These are phyloP conservation scores for Chalara sp. DNA, from an alignment of 2,329 filamentous ascomycete genomes.

Conservation along the genomic window DNA sequence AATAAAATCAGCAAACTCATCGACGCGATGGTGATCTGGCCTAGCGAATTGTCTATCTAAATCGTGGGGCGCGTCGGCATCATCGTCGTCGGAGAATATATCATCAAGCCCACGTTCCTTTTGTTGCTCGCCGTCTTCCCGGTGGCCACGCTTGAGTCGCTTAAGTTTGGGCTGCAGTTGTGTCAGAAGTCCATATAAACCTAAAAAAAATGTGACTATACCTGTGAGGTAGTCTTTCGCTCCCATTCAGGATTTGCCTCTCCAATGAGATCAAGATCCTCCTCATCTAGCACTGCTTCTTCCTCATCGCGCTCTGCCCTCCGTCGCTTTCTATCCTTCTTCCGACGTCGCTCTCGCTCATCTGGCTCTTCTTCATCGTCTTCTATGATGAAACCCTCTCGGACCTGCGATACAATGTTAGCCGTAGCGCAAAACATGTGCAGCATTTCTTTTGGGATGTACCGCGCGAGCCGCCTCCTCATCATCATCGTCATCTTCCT, in stretches of 20 bases:
- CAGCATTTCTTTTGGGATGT: slow-evolving; percentile 21
- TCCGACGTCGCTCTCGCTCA: slow-evolving; percentile 42
- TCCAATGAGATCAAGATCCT: slow-evolving; percentile 92
- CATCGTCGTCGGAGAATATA: slow-evolving; percentile 94
- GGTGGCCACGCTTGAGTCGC: slow-evolving; percentile 86
- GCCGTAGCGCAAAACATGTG: slow-evolving; percentile 5
- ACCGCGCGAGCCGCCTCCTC: slow-evolving; percentile 77
- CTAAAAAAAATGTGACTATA: slow-evolving; percentile 34
- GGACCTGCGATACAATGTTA: slow-evolving; percentile 50
- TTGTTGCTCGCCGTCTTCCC: slow-evolving; percentile 62
- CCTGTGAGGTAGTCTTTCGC: slow-evolving; percentile 61
- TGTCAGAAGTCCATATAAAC: slow-evolving; percentile 15
- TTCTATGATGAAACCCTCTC: slow-evolving; percentile 93
- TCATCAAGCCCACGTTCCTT: slow-evolving; percentile 73
- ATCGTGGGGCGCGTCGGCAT: slow-evolving; percentile 53
- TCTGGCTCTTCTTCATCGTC: slow-evolving; percentile 73
- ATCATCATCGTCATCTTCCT: slow-evolving; percentile 89
- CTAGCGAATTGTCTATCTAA: slow-evolving; percentile 28
- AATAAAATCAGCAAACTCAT: slow-evolving; percentile 94
- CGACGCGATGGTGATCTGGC: slow-evolving; percentile 49
- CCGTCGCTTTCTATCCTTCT: slow-evolving; percentile 71
- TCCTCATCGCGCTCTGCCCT: slow-evolving; percentile 73
- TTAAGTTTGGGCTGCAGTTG: slow-evolving; percentile 76
- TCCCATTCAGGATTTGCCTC: slow-evolving; percentile 68
- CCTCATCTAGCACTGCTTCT: slow-evolving; percentile 80